phyloP scores from a whole-genome alignment of 768 basidiomycete genomes.

The Suillus ampliporus region DNA sequence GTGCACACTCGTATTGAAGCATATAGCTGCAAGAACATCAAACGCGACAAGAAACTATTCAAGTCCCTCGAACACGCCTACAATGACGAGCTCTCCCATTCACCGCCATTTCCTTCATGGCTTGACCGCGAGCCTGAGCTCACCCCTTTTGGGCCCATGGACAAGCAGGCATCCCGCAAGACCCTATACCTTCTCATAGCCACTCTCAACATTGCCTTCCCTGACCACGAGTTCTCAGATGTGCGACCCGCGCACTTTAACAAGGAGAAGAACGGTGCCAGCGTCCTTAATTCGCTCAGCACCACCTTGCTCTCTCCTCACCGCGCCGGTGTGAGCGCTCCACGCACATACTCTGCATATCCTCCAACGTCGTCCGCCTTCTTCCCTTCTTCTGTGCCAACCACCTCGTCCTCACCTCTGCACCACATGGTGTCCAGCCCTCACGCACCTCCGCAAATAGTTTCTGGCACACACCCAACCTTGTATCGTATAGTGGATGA shows the following conservation, averaged over 20 bases:
- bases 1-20: conserved; percentile 95
- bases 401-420: conserved; percentile 70
- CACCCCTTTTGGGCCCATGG: conserved; percentile 91
- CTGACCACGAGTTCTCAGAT: conserved; percentile 96
- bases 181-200: conserved; percentile 96
- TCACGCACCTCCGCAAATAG: conserved; percentile 72
- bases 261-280: conserved; percentile 76
- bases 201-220: conserved; percentile 96
- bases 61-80: conserved; percentile 90
- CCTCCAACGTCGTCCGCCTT: conserved; percentile 74
- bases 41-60: conserved; percentile 96
- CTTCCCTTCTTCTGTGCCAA: conserved; percentile 75
- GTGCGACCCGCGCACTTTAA: conserved; percentile 90
- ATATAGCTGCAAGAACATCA: conserved; percentile 97
- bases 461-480: conserved; percentile 86
- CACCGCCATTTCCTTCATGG: conserved; percentile 85
- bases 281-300: conserved; percentile 84
- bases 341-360: conserved; percentile 86
- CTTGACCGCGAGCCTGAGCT: conserved; percentile 73
- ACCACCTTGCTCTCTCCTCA: conserved; percentile 80
- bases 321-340: conserved; percentile 66
- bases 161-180: conserved; percentile 84
- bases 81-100: conserved; percentile 74
- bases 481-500: conserved; percentile 89
- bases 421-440: conserved; percentile 64